These are phyloP conservation scores for Bodo saltans DNA, from an alignment of 78 protist species.

Conservation along the genomic window DNA sequence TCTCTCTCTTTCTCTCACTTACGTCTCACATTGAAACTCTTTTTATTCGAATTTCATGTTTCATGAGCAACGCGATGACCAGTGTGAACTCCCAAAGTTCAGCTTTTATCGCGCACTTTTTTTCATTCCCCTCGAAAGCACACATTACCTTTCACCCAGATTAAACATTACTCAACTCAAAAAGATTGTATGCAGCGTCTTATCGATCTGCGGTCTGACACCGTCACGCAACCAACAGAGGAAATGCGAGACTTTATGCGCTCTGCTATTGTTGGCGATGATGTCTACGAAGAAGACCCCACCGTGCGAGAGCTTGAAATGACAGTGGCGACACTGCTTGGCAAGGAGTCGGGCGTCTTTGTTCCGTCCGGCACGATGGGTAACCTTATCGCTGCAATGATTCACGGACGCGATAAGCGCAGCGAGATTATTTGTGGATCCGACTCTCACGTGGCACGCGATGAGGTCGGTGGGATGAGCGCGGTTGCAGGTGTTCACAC, in stretches of 20 bases:
- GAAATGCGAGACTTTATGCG: constrained; percentile 33
- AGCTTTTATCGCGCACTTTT: too few species aligned
- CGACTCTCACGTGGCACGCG: not conserved
- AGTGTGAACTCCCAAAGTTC: too few species aligned
- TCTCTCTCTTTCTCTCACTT: too few species aligned
- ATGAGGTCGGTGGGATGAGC: constrained; percentile 10
- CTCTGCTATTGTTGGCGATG: constrained; percentile 58
- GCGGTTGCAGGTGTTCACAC: not conserved
- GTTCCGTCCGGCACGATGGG: constrained; percentile 52
- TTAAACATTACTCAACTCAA: too few species aligned
- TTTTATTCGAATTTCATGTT: too few species aligned
- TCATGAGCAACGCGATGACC: too few species aligned
- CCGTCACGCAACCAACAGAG: constrained; percentile 38
- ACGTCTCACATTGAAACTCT: too few species aligned
- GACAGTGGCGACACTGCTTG: constrained; percentile 11
- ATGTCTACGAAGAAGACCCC: constrained; percentile 58
- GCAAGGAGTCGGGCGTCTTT: constrained; percentile 55
- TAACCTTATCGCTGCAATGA: constrained; percentile 36
- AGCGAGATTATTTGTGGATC: not conserved
- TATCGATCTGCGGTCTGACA: constrained; percentile 35
- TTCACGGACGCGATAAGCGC: not conserved
- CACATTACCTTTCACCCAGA: too few species aligned
- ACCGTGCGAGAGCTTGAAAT: constrained; percentile 31
- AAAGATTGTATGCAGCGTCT: too few species aligned
- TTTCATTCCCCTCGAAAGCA: too few species aligned